Percentiles rank a stretch among this genome's conserved stretches.
phyloP scores from a whole-genome alignment of 2,329 filamentous ascomycete genomes.

The Penicillium crustosum region DNA sequence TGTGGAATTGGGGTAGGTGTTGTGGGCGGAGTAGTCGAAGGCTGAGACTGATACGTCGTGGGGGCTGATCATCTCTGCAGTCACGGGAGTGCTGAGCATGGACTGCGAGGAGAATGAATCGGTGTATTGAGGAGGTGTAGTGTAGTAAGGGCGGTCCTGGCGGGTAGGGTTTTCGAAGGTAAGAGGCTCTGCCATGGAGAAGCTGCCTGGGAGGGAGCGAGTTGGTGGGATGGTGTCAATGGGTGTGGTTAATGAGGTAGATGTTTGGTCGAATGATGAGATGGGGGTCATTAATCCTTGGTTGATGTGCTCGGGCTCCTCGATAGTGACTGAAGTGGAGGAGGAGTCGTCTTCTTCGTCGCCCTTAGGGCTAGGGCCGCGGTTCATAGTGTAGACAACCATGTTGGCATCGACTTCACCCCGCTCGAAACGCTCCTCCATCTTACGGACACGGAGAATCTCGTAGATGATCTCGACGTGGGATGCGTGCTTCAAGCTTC shows the following conservation, averaged over 20 bases:
- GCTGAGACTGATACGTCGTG: constrained; percentile 31
- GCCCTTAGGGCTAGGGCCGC: constrained; percentile 35
- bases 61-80: constrained; percentile 30
- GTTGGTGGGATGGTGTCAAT: constrained; percentile 25
- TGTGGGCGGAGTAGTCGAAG: constrained; percentile 33
- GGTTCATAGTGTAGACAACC: constrained; percentile 41
- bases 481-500: constrained; percentile 38
- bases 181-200: constrained; percentile 32
- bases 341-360: constrained; percentile 35
- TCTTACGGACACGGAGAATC: constrained; percentile 41
- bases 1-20: constrained; percentile 25
- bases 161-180: constrained; percentile 27
- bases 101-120: constrained; percentile 32
- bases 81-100: constrained; percentile 30
- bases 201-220: constrained; percentile 27
- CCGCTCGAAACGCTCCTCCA: constrained; percentile 44
- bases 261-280: constrained; percentile 26
- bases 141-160: constrained; percentile 31
- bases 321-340: constrained; percentile 22
- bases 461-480: constrained; percentile 42
- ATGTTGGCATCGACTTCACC: constrained; percentile 42
- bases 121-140: constrained; percentile 30
- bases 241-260: constrained; percentile 26
- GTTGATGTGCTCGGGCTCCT: constrained; percentile 31
- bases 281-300: constrained; percentile 29